phyloP scores from a whole-genome alignment of 306 rosid genomes.

The Cucurbita ficifolia region DNA sequence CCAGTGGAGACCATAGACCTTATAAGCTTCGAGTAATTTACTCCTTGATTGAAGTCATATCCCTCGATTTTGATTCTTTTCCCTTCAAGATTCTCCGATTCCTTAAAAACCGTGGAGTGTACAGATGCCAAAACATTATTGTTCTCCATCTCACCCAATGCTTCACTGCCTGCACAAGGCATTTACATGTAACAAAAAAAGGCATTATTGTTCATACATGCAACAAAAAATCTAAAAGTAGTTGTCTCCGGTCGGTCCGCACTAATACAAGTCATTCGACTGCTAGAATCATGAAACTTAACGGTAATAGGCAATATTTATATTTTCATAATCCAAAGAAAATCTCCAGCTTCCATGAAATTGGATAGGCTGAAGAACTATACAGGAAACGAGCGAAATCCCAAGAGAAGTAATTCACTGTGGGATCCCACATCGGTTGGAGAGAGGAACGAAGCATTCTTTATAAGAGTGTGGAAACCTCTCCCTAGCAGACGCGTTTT shows the following conservation, averaged over 20 bases:
- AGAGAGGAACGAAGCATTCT: too few species aligned
- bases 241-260: background rate
- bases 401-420: background rate
- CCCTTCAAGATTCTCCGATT: slow-evolving; percentile 57
- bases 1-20: slow-evolving; percentile 55
- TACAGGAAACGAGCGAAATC: background rate
- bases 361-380: background rate
- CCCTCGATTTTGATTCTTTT: slow-evolving; percentile 43
- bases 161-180: background rate
- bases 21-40: slow-evolving; percentile 48
- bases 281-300: background rate
- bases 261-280: background rate
- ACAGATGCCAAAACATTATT: slow-evolving; percentile 12
- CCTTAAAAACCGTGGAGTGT: slow-evolving; percentile 50
- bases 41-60: slow-evolving; percentile 67
- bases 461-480: too few species aligned
- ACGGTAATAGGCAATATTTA: background rate
- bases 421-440: too few species aligned
- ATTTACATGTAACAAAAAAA: background rate
- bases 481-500: too few species aligned
- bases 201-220: background rate
- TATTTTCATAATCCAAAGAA: background rate
- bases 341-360: background rate
- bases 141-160: slow-evolving; percentile 16
- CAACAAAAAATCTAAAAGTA: background rate